Evolutionary conservation across 2,329 filamentous ascomycete species (phyloP).

Genomic region (Diaporthe sp.): DNA sequence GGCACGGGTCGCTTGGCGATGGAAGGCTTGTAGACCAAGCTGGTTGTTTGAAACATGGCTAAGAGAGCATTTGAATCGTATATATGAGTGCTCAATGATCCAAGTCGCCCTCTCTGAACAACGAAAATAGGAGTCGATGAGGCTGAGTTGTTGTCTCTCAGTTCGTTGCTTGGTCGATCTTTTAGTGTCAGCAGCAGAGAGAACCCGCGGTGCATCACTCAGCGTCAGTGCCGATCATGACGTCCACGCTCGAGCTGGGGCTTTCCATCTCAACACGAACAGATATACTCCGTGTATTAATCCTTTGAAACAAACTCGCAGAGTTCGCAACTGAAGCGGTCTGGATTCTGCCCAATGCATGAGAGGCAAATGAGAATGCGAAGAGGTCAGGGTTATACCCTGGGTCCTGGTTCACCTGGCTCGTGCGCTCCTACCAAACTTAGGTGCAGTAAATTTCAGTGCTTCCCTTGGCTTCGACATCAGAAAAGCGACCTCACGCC

Average conservation of each 20-base stretch:
- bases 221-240: not conserved
- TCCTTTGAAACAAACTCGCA: not conserved
- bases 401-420: not conserved
- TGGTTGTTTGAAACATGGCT: slow-evolving; percentile 23
- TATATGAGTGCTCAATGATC: not conserved
- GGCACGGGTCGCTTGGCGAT: slow-evolving; percentile 3
- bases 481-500: not conserved
- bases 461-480: not conserved
- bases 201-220: no score
- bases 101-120: not conserved
- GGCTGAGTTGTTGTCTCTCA: not conserved
- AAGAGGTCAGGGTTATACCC: slow-evolving; percentile 4
- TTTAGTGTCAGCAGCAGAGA: not conserved
- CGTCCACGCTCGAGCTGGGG: no score
- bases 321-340: not conserved
- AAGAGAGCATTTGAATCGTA: slow-evolving; percentile 14
- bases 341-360: not conserved
- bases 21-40: not conserved
- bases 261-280: not conserved
- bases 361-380: not conserved
- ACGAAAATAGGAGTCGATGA: not conserved
- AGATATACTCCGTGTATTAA: no score
- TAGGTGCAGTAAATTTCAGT: slow-evolving; percentile 15
- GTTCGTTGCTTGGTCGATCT: not conserved
- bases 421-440: slow-evolving; percentile 26